Percentiles rank a stretch among this genome's conserved stretches.
Evolutionary conservation across 495 filamentous ascomycete species (phyloP).

Genomic region (Astrothelium subdiscretum): DNA sequence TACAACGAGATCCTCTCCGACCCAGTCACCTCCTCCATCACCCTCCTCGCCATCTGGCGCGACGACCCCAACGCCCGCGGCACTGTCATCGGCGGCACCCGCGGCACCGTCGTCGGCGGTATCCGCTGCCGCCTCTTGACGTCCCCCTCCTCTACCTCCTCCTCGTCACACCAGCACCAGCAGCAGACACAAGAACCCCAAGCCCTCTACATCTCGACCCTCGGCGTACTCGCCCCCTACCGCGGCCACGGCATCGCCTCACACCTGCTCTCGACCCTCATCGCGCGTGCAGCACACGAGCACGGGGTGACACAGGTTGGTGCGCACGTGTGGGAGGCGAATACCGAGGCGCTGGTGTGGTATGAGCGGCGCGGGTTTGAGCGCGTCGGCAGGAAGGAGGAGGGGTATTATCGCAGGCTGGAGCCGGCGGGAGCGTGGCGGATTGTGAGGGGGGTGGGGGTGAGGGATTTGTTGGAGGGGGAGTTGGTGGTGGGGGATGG

Average conservation of each 20-base stretch:
- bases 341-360: constrained; percentile 77
- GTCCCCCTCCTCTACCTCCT: constrained; percentile 21
- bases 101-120: constrained; percentile 75
- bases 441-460: constrained; percentile 43
- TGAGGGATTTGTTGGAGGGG: constrained; percentile 20
- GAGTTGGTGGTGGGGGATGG: constrained; percentile 4
- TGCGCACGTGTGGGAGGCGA: constrained; percentile 92
- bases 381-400: constrained; percentile 38
- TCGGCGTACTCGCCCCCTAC: constrained; percentile 74
- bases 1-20: constrained; percentile 67
- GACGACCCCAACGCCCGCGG: constrained; percentile 30
- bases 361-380: constrained; percentile 72
- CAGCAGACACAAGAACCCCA: constrained; percentile 4
- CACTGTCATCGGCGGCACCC: constrained; percentile 63
- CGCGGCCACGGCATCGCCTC: constrained; percentile 67
- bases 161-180: constrained; percentile 5
- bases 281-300: constrained; percentile 24
- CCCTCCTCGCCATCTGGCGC: constrained; percentile 65
- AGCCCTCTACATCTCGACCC: constrained; percentile 77
- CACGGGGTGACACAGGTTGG: constrained; percentile 50
- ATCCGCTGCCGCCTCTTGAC: no score
- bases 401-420: constrained; percentile 77
- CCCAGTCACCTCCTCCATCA: constrained; percentile 52
- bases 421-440: constrained; percentile 71
- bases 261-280: constrained; percentile 51